Evolutionary conservation across 768 basidiomycete genomes (phyloP), one percentile per base, ranked within the genome.

Genomic region (Hericium rajendrae): DNA sequence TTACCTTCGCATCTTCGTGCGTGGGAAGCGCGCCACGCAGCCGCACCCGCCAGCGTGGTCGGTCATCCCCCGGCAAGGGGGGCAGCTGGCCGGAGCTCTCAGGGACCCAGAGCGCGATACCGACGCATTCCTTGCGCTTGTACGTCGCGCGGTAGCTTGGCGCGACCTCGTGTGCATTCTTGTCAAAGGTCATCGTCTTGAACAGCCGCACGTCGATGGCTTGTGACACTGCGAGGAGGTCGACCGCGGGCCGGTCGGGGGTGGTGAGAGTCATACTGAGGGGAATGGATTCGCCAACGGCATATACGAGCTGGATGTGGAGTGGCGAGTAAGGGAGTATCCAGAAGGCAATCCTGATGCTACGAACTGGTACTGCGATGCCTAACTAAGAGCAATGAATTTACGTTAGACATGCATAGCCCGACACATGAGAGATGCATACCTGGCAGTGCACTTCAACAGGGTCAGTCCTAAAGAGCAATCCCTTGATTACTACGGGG

Each of bases 361-460:
- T 15, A 52, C 26, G 32, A 57, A 51, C 61, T 60, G 26, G 43
- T n/a, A 46, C 43, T 18, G 43, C 43, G 20, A 46, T 46, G 43
- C 43, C 43, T 9, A 46, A 20, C 43, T 46, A 18, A n/a, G 43
- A n/a, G 20, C 16, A 46, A 46, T 11, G 43, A n/a, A 3, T 26
- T 26, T 26, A n/a, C 43, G 43, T 46, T 20, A 46, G 43, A 16
- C 13, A 11, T 18, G 43, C 16, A 46, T 46, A 46, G 43, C n/a
- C n/a, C n/a, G n/a, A 15, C 16, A 15, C 43, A 46, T 20, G 15
- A 46, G 4, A 46, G 6, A 32, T 15, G 15, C 56, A 26, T 37
- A 60, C 61, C 26, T 22, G 46, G 39, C 61, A 62, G 24, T 62
- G 59, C 26, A 62, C 56, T 20, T 57, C 43, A 32, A 60, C 51